Base-by-base conservation (phyloP, 148 eudicot species). In the Vaccinium myrtillus region DNA sequence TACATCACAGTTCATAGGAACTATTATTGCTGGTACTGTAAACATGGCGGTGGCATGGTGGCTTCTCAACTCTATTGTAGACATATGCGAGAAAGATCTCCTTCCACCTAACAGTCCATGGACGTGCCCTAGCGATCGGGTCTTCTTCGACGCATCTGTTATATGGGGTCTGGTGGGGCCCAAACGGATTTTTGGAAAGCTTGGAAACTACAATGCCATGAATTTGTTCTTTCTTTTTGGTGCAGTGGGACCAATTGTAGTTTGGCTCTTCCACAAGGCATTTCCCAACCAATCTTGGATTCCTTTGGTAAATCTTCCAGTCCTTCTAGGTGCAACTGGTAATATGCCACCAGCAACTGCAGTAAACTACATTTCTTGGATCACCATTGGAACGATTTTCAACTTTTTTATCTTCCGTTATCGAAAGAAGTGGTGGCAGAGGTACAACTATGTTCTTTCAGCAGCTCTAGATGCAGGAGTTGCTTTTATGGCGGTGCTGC, bases 131-230 rank as follows among this genome's bases (percentile, higher is more conserved):
- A 82, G 91, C 50, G 96, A 94, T 70, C 90, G 99, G 23, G 98
- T 97, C 84, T 97, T 97, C 86, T 97, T 94, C 46, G 98, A 95
- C 78, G 99, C 98, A 81, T 97, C 99, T 3, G 98, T 97, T 55
- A 97, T 97, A 87, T 97, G 98, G 99, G 99, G 99, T 63, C 88
- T 95, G 53, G 96, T 94, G 18, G 98, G 99, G 61, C 99, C 99
- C 12, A 94, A 81, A 82, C 91, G 98, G 59, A 97, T 97, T 36
- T 97, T 97, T 48, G 98, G 98, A 78, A 73, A 81, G 75, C 95
- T 87, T 4, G 99, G 99, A 81, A 91, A 89, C 86, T 97, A 97
- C 78, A 90, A 90, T 75, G 86, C 94, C 84, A 89, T 95, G 95
- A 97, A 97, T 79, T 97, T 98, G 99, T 97, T 95, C 91, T 97